These are phyloP conservation scores for Penicillium sp. DNA, from an alignment of 2,329 filamentous ascomycete genomes.

Conservation along the genomic window DNA sequence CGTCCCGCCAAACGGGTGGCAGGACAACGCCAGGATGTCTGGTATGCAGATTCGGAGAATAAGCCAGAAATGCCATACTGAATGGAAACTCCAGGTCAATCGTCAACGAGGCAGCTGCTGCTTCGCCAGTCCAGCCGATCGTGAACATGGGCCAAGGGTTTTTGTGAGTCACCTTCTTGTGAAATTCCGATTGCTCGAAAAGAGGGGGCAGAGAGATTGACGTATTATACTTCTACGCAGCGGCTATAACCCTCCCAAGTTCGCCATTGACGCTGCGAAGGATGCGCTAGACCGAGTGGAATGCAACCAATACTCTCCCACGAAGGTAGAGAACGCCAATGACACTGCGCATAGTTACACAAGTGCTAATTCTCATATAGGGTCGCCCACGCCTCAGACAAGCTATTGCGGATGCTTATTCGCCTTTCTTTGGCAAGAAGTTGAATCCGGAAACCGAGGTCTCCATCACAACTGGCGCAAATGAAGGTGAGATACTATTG, in stretches of 20 bases:
- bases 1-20: slow-evolving; percentile 50
- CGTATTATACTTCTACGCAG: slow-evolving; percentile 24
- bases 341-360: neutral
- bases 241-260: slow-evolving; percentile 90
- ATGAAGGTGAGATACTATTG: slow-evolving; percentile 42
- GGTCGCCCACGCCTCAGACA: slow-evolving; percentile 88
- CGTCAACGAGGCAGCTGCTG: slow-evolving; percentile 65
- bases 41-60: slow-evolving; percentile 30
- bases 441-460: slow-evolving; percentile 90
- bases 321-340: slow-evolving; percentile 56
- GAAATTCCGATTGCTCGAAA: neutral
- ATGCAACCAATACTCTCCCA: slow-evolving; percentile 98
- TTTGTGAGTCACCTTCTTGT: slow-evolving; percentile 43
- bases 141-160: slow-evolving; percentile 69
- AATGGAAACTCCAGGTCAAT: slow-evolving; percentile 53
- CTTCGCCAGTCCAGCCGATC: slow-evolving; percentile 63
- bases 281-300: slow-evolving; percentile 84
- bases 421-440: slow-evolving; percentile 77
- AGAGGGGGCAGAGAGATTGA: neutral
- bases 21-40: slow-evolving; percentile 53
- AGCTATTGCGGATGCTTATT: slow-evolving; percentile 89
- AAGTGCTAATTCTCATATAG: slow-evolving; percentile 32
- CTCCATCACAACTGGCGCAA: slow-evolving; percentile 76
- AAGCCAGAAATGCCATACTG: slow-evolving; percentile 8
- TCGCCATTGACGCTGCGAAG: slow-evolving; percentile 90